Evolutionary conservation across 2,329 filamentous ascomycete genomes (phyloP).

Genomic region (Aspergillus latus): DNA sequence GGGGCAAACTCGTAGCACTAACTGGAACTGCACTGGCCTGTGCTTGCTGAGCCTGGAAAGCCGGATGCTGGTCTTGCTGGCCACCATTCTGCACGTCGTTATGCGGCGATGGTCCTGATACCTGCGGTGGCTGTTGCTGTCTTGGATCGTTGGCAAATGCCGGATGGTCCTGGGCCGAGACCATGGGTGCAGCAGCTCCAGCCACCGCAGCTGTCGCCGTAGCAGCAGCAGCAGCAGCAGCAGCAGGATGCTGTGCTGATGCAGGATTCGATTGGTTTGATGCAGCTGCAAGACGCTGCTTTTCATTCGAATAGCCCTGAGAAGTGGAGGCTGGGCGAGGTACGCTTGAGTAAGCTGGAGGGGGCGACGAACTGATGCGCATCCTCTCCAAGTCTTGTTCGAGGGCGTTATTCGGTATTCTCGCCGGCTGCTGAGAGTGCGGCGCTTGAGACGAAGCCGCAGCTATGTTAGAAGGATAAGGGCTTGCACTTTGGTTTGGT

Average conservation of each 20-base stretch:
- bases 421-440: slow-evolving; percentile 23
- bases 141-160: slow-evolving; percentile 85
- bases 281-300: slow-evolving; percentile 55
- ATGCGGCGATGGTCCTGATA: slow-evolving; percentile 33
- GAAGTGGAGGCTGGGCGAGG: slow-evolving; percentile 46
- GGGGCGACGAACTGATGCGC: slow-evolving; percentile 77
- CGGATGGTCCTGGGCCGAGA: slow-evolving; percentile 64
- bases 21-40: slow-evolving; percentile 33
- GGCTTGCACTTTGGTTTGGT: slow-evolving; percentile 36
- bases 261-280: slow-evolving; percentile 16
- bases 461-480: slow-evolving; percentile 39
- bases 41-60: slow-evolving; percentile 39
- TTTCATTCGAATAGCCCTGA: slow-evolving; percentile 73
- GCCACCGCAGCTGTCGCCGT: slow-evolving; percentile 5
- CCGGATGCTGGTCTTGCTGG: slow-evolving; percentile 7
- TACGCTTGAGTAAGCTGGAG: slow-evolving; percentile 91
- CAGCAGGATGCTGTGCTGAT: slow-evolving; percentile 28
- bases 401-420: slow-evolving; percentile 66
- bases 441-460: slow-evolving; percentile 24
- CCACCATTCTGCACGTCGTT: slow-evolving; percentile 30
- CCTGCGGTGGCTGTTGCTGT: slow-evolving; percentile 36
- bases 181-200: slow-evolving; percentile 27
- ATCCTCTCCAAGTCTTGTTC: slow-evolving; percentile 84
- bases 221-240: background rate
- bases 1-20: slow-evolving; percentile 53